A percentile compares a stretch with the other conserved stretches of the same genome.
These are phyloP conservation scores for Hebeloma cylindrosporum DNA, from an alignment of 768 basidiomycete species.

Conservation along the genomic window DNA sequence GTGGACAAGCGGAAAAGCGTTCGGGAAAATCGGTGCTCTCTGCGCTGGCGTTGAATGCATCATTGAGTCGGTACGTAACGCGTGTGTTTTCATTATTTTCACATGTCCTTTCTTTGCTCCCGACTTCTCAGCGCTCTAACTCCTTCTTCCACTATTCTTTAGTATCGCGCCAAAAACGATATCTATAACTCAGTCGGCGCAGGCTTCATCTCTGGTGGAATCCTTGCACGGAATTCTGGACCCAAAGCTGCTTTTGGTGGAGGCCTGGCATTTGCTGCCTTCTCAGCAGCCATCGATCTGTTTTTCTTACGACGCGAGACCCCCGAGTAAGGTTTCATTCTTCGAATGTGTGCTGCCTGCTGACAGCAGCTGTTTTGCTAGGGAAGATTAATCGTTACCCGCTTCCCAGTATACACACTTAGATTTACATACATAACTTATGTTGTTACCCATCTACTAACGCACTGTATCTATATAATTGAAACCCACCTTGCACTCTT, in stretches of 20 bases:
- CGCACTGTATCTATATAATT: conserved; percentile 28
- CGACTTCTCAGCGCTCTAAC: no score
- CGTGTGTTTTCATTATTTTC: background rate
- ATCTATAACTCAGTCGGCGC: conserved; percentile 87
- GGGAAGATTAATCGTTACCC: conserved; percentile 37
- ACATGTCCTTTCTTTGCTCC: background rate
- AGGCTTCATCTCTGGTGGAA: conserved; percentile 85
- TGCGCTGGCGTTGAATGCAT: conserved; percentile 97
- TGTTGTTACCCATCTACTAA: conserved; percentile 15
- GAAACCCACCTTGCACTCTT: conserved; percentile 13
- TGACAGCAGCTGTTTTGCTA: conserved; percentile 16
- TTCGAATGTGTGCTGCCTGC: background rate
- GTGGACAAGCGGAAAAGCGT: conserved; percentile 88
- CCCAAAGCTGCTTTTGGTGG: conserved; percentile 86
- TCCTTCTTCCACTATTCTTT: background rate
- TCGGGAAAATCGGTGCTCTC: conserved; percentile 90
- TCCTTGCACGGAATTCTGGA: conserved; percentile 85
- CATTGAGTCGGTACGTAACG: conserved; percentile 80
- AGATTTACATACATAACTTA: conserved; percentile 24
- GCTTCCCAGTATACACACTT: no score
- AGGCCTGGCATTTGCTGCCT: conserved; percentile 89
- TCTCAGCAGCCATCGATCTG: conserved; percentile 87
- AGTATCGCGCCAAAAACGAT: conserved; percentile 98
- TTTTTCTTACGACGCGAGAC: conserved; percentile 74
- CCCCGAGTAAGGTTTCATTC: conserved; percentile 48